Conservation (phyloP, 2,329 filamentous ascomycete species). For the Claviceps fusiformis region DNA sequence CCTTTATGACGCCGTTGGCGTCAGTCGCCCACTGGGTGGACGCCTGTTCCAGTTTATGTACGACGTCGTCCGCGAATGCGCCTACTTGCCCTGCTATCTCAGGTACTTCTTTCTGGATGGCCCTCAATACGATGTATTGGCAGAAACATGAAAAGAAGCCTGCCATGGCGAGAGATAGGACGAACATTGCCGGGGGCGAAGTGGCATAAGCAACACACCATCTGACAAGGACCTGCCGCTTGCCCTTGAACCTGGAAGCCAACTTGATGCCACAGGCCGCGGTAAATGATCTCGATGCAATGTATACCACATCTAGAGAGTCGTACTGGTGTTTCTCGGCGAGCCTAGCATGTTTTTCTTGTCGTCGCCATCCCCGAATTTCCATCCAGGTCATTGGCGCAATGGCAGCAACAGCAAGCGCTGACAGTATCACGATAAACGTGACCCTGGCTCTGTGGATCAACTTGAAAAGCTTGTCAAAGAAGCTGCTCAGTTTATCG, state of each 20-base stretch:
- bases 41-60: slow-evolving; percentile 55
- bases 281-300: slow-evolving; percentile 69
- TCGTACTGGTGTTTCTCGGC: slow-evolving; percentile 57
- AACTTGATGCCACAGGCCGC: slow-evolving; percentile 58
- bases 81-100: slow-evolving; percentile 61
- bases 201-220: slow-evolving; percentile 86
- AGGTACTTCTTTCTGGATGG: slow-evolving; percentile 63
- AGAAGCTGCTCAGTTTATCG: slow-evolving; percentile 71
- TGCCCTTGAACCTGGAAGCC: slow-evolving; percentile 48
- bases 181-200: slow-evolving; percentile 69
- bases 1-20: slow-evolving; percentile 58
- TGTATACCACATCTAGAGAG: slow-evolving; percentile 77
- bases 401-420: slow-evolving; percentile 60
- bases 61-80: slow-evolving; percentile 65
- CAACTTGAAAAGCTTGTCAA: slow-evolving; percentile 54
- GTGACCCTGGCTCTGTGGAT: slow-evolving; percentile 56
- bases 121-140: slow-evolving; percentile 63
- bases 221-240: slow-evolving; percentile 58
- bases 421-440: slow-evolving; percentile 61
- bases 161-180: slow-evolving; percentile 69
- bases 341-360: slow-evolving; percentile 55
- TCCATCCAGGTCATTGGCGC: slow-evolving; percentile 71
- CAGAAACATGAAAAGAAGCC: slow-evolving; percentile 73
- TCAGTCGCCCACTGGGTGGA: slow-evolving; percentile 64
- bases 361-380: slow-evolving; percentile 59